Percentiles rank a stretch among this genome's conserved stretches.
These are phyloP conservation scores for Gossypium turneri DNA, from an alignment of 345 rosid species.

Conservation along the genomic window DNA sequence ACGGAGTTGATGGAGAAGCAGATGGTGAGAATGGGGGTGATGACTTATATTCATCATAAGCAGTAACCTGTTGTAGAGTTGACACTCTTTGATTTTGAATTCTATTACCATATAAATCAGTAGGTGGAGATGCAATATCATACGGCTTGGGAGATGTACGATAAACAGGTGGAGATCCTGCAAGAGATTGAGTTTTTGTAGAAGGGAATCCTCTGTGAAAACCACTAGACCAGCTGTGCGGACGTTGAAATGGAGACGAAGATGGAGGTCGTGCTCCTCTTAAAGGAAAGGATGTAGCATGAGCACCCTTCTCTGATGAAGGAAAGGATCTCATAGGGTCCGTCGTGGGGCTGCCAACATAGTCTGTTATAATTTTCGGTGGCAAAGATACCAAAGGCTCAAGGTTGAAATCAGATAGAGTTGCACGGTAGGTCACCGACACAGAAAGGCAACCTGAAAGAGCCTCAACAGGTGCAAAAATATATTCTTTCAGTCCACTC, in stretches of 20 bases:
- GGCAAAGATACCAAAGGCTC: constrained; percentile 56
- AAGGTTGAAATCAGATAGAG: constrained; percentile 65
- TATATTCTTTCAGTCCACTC: constrained; percentile 53
- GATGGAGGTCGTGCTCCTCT: constrained; percentile 50
- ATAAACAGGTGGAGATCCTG: constrained; percentile 55
- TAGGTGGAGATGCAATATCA: constrained; percentile 47
- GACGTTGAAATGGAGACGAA: constrained; percentile 55
- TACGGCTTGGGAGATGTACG: constrained; percentile 36
- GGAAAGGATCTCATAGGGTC: constrained; percentile 78
- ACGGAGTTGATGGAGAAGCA: constrained; percentile 64
- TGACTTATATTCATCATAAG: constrained; percentile 63
- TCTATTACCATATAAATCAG: constrained; percentile 36
- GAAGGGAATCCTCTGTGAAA: constrained; percentile 52
- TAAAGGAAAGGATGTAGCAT: constrained; percentile 51
- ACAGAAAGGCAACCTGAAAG: constrained; percentile 64
- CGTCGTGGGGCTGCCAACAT: constrained; percentile 82
- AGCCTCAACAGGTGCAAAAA: constrained; percentile 70
- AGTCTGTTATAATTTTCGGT: constrained; percentile 73
- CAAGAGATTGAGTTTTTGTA: constrained; percentile 36
- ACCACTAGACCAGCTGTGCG: constrained; percentile 95
- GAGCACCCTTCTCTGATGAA: constrained; percentile 48
- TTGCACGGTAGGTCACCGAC: constrained; percentile 61
- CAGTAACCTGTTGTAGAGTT: constrained; percentile 27
- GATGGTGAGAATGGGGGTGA: constrained; percentile 89
- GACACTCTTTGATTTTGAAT: constrained; percentile 34